Base-by-base conservation (phyloP, 371 early-diverging fungal species). In the Rhizopus arrhizus region DNA sequence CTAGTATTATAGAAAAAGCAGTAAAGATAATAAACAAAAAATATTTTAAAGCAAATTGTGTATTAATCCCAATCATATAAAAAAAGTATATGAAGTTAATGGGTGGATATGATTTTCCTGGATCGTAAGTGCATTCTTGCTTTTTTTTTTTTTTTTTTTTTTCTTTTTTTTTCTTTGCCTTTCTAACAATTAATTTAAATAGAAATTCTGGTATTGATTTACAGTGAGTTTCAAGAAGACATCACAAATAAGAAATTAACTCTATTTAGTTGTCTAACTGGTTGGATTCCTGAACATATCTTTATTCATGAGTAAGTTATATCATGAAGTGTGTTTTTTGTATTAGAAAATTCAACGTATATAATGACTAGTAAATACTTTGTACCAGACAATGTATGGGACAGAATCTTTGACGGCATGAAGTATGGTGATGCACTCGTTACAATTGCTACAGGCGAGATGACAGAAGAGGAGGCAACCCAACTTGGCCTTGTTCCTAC, bases 41-140 rank as follows among this genome's bases (percentile, higher is more conserved):
- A 6, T 11, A 4, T 48, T 28, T 29, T 48, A n/a, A 8, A 7
- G 29, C 52, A 7, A 15, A 10, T n/a, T 42, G 34, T 52, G 45
- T 54, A 57, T 40, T 32, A 40, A 42, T 38, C 9, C 6, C 34
- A 40, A 40, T 40, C 40, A 40, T 10, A 40, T 13, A 5, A 41
- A 10, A 38, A 34, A 61, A 85, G 78, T 96, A 92, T 67, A 86
- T 95, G 89, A 96, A 96, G 67, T 74, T 94, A 5, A 93, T 92
- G 91, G 95, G 95, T 38, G 96, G 96, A 38, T 96, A 95, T 70
- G 90, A 91, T 65, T 96, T 95, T 64, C 94, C 93, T 4, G 96
- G 96, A 51, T 94, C 94, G 81, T 84, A 82, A 73, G 83, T 82
- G n/a, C 29, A 29, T 52, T 6, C 15, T 6, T 16, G 22, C 46